Evolutionary conservation across 1,284 basidiomycete genomes (phyloP), one percentile per base, ranked within the genome.

Genomic region (Meripilus lineatus): DNA sequence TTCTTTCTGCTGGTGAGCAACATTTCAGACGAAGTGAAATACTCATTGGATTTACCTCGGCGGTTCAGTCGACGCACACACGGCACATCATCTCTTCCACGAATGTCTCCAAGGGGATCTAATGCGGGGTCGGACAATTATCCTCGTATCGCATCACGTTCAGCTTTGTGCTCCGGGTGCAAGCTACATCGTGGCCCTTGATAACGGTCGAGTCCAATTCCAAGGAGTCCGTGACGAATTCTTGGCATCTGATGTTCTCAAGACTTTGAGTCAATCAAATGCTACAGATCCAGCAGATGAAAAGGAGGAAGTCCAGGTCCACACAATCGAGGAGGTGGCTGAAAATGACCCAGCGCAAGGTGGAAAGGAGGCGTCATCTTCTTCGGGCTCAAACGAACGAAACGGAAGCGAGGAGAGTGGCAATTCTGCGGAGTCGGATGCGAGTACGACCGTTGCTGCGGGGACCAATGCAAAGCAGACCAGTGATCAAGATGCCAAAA

Each of bases 101-200:
- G 70, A 90, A 53, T 95, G 92, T 55, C 68, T 96, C 25, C 81
- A 82, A 54, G 93, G 93, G 10, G 82, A 87, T n/a, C 72, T 96
- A 35, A 79, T 92, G 70, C 66, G 71, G 38, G 82, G 79, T 8
- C 75, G 93, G 25, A 95, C 93, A 0, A 66, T 93, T 46, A 77
- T 95, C 41, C 73, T 96, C 11, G 91, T 95, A 25, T 93, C 92
- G 11, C 93, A 95, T 58, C 91, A 94, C 52, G 81, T 90, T n/a
- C 82, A 89, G 58, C 68, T 92, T 1, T 87, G 83, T 54, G 72
- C 75, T 1, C 74, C 82, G 1, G 84, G 80, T 18, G 85, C 87
- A 2, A 70, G 62, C 42, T 88, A 84, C 57, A 68, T 93, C 49
- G 82, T 94, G 26, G 81, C 87, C 13, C 75, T 95, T 32, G 91